phyloP scores from a whole-genome alignment of 345 rosid species.

The Populus nigra region DNA sequence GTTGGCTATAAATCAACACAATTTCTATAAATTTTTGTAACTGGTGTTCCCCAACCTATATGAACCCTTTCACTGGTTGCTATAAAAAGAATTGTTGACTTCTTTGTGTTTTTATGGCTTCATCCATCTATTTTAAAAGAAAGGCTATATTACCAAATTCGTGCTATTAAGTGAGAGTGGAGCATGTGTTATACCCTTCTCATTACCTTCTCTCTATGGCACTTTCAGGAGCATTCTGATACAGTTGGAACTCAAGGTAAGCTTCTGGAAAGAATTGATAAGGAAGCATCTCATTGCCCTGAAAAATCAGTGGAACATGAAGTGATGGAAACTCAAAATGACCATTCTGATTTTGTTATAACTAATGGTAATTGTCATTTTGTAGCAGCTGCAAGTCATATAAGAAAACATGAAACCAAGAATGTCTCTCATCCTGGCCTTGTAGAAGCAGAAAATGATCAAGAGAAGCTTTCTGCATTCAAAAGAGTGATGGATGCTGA shows the following conservation, averaged over 20 bases:
- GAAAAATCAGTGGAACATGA: background rate
- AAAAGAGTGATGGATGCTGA: background rate
- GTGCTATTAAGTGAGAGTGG: too few species aligned
- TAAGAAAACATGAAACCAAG: slow-evolving; percentile 12
- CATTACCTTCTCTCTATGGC: background rate
- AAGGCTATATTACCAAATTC: too few species aligned
- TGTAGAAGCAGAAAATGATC: slow-evolving; percentile 3
- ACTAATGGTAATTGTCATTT: background rate
- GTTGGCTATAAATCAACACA: too few species aligned
- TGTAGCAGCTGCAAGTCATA: background rate
- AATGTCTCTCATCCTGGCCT: slow-evolving; percentile 8
- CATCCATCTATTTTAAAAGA: too few species aligned
- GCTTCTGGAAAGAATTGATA: background rate
- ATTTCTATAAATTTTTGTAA: too few species aligned
- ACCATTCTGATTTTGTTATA: slow-evolving; percentile 3
- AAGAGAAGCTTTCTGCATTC: background rate
- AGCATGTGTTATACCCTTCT: too few species aligned
- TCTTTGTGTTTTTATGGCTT: too few species aligned
- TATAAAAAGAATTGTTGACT: too few species aligned
- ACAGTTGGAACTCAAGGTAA: slow-evolving; percentile 4
- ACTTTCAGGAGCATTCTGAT: background rate
- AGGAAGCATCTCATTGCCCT: background rate
- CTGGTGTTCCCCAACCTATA: too few species aligned
- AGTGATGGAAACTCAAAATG: slow-evolving; percentile 10
- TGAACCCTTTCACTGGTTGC: too few species aligned